Percentiles rank a stretch among this genome's conserved stretches.
phyloP scores from a whole-genome alignment of 305 asterid genomes.

The Fraxinus sp. region DNA sequence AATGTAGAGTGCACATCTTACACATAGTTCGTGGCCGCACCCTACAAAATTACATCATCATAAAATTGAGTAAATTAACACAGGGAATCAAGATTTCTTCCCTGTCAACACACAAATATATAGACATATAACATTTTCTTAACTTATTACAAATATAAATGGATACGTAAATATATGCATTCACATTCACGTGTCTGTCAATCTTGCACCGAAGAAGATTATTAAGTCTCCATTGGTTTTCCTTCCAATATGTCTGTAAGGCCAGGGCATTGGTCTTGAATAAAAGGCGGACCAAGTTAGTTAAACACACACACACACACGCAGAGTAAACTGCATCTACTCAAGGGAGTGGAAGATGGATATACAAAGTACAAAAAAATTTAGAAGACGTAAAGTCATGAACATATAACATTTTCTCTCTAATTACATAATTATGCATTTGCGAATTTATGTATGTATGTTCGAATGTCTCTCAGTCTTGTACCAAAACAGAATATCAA shows the following conservation, averaged over 20 bases:
- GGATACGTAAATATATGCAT: background rate
- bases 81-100: background rate
- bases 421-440: background rate
- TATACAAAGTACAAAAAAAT: background rate
- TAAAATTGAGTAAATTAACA: background rate
- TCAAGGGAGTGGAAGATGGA: background rate
- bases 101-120: background rate
- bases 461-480: background rate
- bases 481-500: background rate
- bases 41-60: constrained; percentile 38
- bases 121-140: background rate
- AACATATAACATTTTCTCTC: background rate
- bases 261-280: background rate
- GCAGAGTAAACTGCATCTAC: background rate
- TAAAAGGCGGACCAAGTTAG: background rate
- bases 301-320: background rate
- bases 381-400: background rate
- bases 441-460: background rate
- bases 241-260: background rate
- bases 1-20: constrained; percentile 64
- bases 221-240: background rate
- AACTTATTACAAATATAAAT: background rate
- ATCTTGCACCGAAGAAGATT: background rate
- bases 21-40: constrained; percentile 63
- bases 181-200: background rate